phyloP scores from a whole-genome alignment of 2,329 filamentous ascomycete species.

The Pseudocercospora fijiensis region DNA sequence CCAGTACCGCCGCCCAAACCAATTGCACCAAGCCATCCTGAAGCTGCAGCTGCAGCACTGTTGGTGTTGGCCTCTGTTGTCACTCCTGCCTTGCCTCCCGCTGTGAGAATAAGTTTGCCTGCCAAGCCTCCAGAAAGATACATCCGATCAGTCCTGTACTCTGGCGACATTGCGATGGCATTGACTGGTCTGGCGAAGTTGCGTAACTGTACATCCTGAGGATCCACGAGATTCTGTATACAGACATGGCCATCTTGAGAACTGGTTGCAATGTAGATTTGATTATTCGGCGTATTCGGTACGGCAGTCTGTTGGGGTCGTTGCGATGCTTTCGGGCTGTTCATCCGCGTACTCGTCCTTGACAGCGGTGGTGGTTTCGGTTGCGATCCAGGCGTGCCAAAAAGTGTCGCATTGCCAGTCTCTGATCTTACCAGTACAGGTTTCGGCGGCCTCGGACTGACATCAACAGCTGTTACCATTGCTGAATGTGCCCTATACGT shows the following conservation, averaged over 20 bases:
- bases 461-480: slow-evolving; percentile 83
- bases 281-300: slow-evolving; percentile 76
- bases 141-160: slow-evolving; percentile 83
- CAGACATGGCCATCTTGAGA: slow-evolving; percentile 97
- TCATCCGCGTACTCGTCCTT: slow-evolving; percentile 19
- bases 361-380: slow-evolving; percentile 16
- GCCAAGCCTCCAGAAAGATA: slow-evolving; percentile 90
- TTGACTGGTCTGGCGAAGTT: slow-evolving; percentile 94
- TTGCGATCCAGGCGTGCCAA: slow-evolving; percentile 16
- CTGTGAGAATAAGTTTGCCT: slow-evolving; percentile 81
- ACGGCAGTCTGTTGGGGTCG: slow-evolving; percentile 55
- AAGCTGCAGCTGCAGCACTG: slow-evolving; percentile 68
- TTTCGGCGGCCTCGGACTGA: slow-evolving; percentile 78
- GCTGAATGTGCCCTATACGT: slow-evolving; percentile 92
- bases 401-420: slow-evolving; percentile 21
- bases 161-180: slow-evolving; percentile 87
- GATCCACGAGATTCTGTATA: slow-evolving; percentile 79
- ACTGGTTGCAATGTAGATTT: slow-evolving; percentile 89
- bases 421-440: slow-evolving; percentile 28
- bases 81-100: slow-evolving; percentile 73
- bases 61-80: slow-evolving; percentile 84
- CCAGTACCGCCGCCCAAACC: slow-evolving; percentile 72
- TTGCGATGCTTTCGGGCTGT: slow-evolving; percentile 17
- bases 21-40: slow-evolving; percentile 87
- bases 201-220: slow-evolving; percentile 84